A percentile compares a stretch with the other conserved stretches of the same genome.
Evolutionary conservation across 805 yeast species (phyloP).

Genomic region (Candida pini): DNA sequence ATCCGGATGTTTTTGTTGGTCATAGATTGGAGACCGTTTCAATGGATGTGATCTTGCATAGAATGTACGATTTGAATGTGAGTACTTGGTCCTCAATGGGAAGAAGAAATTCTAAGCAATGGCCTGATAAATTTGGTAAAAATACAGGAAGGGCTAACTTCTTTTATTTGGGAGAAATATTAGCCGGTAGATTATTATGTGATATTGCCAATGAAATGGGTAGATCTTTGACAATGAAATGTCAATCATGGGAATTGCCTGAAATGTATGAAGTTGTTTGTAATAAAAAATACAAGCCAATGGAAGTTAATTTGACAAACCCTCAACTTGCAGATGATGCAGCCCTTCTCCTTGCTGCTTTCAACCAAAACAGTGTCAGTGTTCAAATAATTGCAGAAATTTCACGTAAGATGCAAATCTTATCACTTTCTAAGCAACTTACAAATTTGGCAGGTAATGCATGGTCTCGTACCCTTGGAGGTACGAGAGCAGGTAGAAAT

Average conservation of each 20-base stretch:
- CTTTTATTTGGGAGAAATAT: constrained; percentile 55
- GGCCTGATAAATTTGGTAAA: constrained; percentile 72
- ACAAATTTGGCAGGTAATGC: constrained; percentile 96
- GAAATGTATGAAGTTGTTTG: constrained; percentile 88
- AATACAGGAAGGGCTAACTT: constrained; percentile 42
- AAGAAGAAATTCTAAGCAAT: constrained; percentile 65
- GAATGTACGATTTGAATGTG: constrained; percentile 72
- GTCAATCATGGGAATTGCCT: constrained; percentile 89
- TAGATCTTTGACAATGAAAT: constrained; percentile 81
- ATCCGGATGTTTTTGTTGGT: constrained; percentile 89
- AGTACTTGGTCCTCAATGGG: constrained; percentile 79
- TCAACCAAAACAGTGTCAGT: constrained; percentile 61
- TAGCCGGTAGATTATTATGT: constrained; percentile 83
- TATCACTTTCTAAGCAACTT: constrained; percentile 84
- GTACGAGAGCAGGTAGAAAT: constrained; percentile 94
- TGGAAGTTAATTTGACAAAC: constrained; percentile 70
- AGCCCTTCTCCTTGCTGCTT: constrained; percentile 57
- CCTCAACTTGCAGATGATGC: constrained; percentile 65
- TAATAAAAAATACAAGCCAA: constrained; percentile 49
- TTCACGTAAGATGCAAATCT: constrained; percentile 76
- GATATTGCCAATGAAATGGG: constrained; percentile 95
- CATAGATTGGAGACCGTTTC: constrained; percentile 78
- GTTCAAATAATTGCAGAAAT: constrained; percentile 70
- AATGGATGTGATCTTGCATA: constrained; percentile 71
- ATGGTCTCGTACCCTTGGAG: constrained; percentile 91